Conservation (phyloP, 495 filamentous ascomycete species). For the Neurospora terricola region DNA sequence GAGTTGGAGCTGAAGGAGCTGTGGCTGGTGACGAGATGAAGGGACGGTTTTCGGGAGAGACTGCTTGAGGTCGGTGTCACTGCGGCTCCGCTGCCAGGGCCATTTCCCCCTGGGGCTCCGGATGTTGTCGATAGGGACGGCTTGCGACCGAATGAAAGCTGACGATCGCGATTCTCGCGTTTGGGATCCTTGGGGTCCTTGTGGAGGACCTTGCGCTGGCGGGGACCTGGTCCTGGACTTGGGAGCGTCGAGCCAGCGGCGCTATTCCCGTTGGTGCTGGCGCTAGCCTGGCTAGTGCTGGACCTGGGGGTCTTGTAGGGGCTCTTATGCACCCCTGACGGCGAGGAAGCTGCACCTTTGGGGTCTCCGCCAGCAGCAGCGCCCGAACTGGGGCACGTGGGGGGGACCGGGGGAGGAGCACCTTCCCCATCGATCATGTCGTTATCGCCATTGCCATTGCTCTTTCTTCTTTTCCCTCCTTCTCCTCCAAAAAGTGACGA, state of each 20-base stretch:
- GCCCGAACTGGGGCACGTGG: conserved; percentile 21
- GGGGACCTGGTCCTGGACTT: conserved; percentile 1
- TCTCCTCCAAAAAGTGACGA: conserved; percentile 29
- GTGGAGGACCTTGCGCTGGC: conserved; percentile 24
- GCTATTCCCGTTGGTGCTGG: not conserved
- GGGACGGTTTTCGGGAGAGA: not conserved
- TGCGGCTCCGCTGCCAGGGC: not conserved
- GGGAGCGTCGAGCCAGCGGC: not conserved
- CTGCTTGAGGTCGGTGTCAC: conserved; percentile 8
- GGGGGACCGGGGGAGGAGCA: not conserved
- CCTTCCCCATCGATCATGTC: not conserved
- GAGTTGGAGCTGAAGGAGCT: conserved; percentile 18
- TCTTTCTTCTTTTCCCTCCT: conserved; percentile 6
- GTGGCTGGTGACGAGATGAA: not conserved
- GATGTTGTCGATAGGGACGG: conserved; percentile 27
- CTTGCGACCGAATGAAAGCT: conserved; percentile 34
- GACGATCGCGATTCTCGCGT: conserved; percentile 25
- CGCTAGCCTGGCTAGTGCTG: not conserved
- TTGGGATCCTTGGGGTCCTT: conserved; percentile 20
- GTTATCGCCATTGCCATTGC: conserved; percentile 5
- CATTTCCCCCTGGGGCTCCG: conserved; percentile 3
- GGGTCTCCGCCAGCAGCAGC: conserved; percentile 5
- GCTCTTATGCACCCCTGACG: too few species aligned
- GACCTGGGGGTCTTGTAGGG: not conserved
- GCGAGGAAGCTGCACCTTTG: too few species aligned